Evolutionary conservation across 805 yeast genomes (phyloP), one percentile per base, ranked within the genome.

Genomic region (Sugiyamaella qingdaonensis): DNA sequence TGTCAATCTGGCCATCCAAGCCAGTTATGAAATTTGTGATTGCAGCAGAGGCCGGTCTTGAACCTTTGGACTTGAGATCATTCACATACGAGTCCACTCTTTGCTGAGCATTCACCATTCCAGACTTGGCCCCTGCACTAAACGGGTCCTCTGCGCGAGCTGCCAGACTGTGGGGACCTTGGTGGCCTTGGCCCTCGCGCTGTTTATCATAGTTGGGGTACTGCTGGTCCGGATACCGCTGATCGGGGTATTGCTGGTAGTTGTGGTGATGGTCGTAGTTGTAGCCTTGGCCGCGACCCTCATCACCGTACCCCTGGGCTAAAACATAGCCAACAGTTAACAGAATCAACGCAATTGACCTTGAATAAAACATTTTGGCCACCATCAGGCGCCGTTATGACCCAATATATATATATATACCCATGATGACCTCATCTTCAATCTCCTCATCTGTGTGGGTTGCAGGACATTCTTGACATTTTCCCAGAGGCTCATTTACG

Each of bases 1-100:
- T 61, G 39, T 61, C 64, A 43, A 59, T 58, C 39, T 61, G 64
- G 18, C 58, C 59, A 51, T 59, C 63, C 14, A 58, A 43, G 16
- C 61, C 62, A 39, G 61, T 49, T 19, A 61, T 56, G 33, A 51
- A 41, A 49, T 55, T 54, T 16, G 51, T 54, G 10, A 58, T 10
- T 14, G 54, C 60, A n/a, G 52, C 52, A 31, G 59, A 27, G 14
- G 52, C 57, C 13, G 61, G 61, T 11, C 39, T 24, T 1, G 48
- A 13, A 24, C 55, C 55, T 10, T 37, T 21, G 4, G 53, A 35
- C 48, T 52, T 54, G 27, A 46, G 33, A 10, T 48, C 53, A 14
- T 52, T 35, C 9, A 34, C 29, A 36, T 44, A 41, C 24, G 47
- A 27, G 27, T 52, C 49, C 8, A 46, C 19, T 24, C 54, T 34